Percentiles rank a stretch among this genome's conserved stretches.
phyloP scores from a whole-genome alignment of 192 early-diverging fungal genomes.

The Coemansia aciculifera region DNA sequence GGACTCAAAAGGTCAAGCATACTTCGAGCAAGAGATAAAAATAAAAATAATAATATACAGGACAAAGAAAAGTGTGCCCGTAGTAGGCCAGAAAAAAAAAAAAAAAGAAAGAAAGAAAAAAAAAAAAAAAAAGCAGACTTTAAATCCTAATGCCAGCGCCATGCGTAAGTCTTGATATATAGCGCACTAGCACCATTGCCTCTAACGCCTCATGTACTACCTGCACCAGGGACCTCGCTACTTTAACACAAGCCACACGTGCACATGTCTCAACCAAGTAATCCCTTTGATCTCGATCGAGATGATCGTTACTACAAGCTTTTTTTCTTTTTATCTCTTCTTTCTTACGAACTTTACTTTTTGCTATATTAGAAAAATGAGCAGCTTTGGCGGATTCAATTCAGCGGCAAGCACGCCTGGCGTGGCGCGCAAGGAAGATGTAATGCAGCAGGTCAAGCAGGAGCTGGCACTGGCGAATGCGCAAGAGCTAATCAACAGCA shows the following conservation, averaged over 20 bases:
- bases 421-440: conserved; percentile 63
- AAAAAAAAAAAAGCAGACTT: neutral
- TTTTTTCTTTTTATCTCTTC: neutral
- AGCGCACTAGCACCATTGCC: neutral
- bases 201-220: neutral
- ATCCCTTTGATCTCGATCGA: neutral
- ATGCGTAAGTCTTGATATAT: neutral
- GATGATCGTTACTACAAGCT: neutral
- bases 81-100: too few relatives aligned
- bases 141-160: neutral
- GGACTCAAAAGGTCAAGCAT: conserved; percentile 32
- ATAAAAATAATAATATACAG: neutral
- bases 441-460: conserved; percentile 74
- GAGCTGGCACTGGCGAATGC: conserved; percentile 81
- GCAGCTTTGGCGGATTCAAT: conserved; percentile 9
- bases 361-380: too few relatives aligned
- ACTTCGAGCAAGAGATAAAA: neutral
- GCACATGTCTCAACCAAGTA: neutral
- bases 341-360: neutral
- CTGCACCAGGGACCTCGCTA: neutral
- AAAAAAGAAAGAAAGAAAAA: too few relatives aligned
- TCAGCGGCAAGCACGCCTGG: neutral
- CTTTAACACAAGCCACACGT: neutral
- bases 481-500: conserved; percentile 82
- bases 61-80: too few relatives aligned